These are phyloP conservation scores for Gonapodya prolifera DNA, from an alignment of 192 early-diverging fungal genomes.

Conservation along the genomic window DNA sequence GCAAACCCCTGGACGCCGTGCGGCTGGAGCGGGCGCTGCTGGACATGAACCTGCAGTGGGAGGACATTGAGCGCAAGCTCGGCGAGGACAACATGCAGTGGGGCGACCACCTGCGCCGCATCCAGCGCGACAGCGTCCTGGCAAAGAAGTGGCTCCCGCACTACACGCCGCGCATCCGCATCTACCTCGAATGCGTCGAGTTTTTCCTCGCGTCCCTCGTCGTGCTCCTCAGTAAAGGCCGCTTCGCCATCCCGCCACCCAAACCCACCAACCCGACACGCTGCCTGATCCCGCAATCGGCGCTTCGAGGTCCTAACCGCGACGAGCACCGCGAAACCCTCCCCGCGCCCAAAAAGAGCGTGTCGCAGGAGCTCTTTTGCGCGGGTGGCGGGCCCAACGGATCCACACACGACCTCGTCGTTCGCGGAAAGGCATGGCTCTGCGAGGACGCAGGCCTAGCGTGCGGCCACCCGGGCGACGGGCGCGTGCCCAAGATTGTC, in stretches of 20 bases:
- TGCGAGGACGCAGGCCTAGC: neutral
- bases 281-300: neutral
- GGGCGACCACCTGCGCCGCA: neutral
- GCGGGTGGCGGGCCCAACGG: neutral
- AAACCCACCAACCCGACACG: neutral
- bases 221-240: neutral
- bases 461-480: neutral
- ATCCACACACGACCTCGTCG: no score
- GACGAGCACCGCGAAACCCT: neutral
- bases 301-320: neutral
- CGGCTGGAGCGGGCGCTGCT: neutral
- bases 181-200: neutral
- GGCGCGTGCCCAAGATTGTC: neutral
- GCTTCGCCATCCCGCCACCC: neutral
- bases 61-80: neutral
- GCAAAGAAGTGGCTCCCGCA: neutral
- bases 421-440: neutral
- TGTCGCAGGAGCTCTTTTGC: neutral
- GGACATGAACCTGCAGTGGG: neutral
- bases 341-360: neutral
- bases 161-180: neutral
- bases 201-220: neutral
- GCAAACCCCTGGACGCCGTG: neutral
- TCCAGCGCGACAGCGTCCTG: neutral
- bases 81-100: neutral